These are phyloP conservation scores for Dacryopinax primogenitus DNA, from an alignment of 768 basidiomycete species.

Conservation along the genomic window DNA sequence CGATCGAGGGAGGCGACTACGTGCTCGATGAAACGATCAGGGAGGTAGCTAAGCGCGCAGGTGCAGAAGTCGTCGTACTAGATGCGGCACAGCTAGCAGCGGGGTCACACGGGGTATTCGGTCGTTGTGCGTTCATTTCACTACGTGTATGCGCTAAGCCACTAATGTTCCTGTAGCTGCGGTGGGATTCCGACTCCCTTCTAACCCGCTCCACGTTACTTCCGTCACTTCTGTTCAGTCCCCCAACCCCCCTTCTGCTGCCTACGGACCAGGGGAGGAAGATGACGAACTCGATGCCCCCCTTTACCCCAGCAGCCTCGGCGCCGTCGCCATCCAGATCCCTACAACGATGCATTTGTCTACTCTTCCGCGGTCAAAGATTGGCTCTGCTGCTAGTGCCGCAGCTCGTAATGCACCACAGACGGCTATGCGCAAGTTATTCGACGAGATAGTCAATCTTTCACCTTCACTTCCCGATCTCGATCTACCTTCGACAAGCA, in stretches of 20 bases:
- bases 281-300: slow-evolving; percentile 31
- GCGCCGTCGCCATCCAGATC: background rate
- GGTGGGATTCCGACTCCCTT: slow-evolving; percentile 48
- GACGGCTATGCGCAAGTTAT: slow-evolving; percentile 35
- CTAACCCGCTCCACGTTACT: slow-evolving; percentile 65
- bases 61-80: slow-evolving; percentile 69
- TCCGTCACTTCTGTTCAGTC: slow-evolving; percentile 23
- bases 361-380: slow-evolving; percentile 11
- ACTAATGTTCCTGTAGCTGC: slow-evolving; percentile 39
- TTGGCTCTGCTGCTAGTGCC: slow-evolving; percentile 11
- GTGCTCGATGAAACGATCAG: slow-evolving; percentile 66
- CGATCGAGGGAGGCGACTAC: slow-evolving; percentile 77
- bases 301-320: slow-evolving; percentile 17
- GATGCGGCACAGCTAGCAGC: slow-evolving; percentile 76
- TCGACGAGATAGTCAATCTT: slow-evolving; percentile 64
- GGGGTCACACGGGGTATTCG: slow-evolving; percentile 78
- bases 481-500: slow-evolving; percentile 22
- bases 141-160: slow-evolving; percentile 21
- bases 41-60: slow-evolving; percentile 58
- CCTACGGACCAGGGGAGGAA: slow-evolving; percentile 30
- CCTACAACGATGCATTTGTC: slow-evolving; percentile 7
- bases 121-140: slow-evolving; percentile 26
- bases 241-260: slow-evolving; percentile 17
- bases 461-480: slow-evolving; percentile 19
- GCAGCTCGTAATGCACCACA: slow-evolving; percentile 2